Base-by-base conservation (phyloP, 441 rosid genomes). In the Capsella rubella region DNA sequence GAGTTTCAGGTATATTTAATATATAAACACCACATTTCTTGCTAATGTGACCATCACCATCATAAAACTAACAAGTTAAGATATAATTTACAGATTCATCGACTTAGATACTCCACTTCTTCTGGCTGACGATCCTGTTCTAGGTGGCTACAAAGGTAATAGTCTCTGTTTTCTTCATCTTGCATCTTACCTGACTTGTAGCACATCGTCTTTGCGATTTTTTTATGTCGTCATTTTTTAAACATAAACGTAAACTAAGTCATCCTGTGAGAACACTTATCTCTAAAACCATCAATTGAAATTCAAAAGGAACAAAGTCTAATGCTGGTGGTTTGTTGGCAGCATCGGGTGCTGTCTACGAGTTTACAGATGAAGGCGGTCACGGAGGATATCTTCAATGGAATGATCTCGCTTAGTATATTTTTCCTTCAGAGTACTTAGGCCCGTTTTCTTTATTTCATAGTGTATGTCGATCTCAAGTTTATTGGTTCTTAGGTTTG, bases 71-170 rank as follows among this genome's bases (percentile, higher is more conserved):
- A 62, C 68, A 35, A 47, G 12, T 74, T 27, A 15, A 32, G 34
- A 67, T 46, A 31, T 73, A 60, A 50, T 52, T n/a, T 54, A 40
- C 82, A 89, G 99, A 81, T 92, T 86, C 79, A 54, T 95, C 67
- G 97, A 90, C 79, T 86, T 95, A 39, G 99, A 90, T 55, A 90
- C 97, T 42, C 93, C 99, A 18, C 85, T 95, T 80, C 88, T 95
- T 59, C 83, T 95, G 50, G 80, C 95, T 61, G 87, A 84, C 81
- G 99, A 95, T 89, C 97, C 98, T 2, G 97, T 95, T 80, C 78
- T 71, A 47, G 92, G 84, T 53, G 98, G 99, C 66, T 92, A 92
- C 63, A 85, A 87, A 85, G 95, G 99, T 95, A 34, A 34, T 43
- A 64, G 7, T 46, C 52, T 39, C 29, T 51, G 15, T 47, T 63